These are phyloP conservation scores for Alternaria brassicicola DNA, from an alignment of 2,329 filamentous ascomycete species.

Conservation along the genomic window DNA sequence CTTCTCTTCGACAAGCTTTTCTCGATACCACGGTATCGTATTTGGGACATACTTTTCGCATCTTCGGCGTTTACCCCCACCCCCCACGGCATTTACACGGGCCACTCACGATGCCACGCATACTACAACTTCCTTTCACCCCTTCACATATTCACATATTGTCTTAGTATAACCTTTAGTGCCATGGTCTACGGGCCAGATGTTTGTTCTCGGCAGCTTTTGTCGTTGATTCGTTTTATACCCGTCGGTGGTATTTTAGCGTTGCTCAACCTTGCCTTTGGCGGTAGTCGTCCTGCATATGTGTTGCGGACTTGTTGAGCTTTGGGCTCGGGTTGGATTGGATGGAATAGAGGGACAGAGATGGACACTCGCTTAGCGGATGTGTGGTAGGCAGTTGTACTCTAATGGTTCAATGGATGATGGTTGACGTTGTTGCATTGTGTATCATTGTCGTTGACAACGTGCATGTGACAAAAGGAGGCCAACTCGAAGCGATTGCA, in stretches of 20 bases:
- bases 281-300: background rate
- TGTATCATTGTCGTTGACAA: background rate
- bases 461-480: too few relatives aligned
- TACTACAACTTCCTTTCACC: constrained; percentile 18
- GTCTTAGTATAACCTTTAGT: constrained; percentile 13
- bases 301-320: background rate
- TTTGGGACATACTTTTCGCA: constrained; percentile 13
- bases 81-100: constrained; percentile 19
- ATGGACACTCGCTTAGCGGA: constrained; percentile 15
- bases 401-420: constrained; percentile 39
- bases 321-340: constrained; percentile 20
- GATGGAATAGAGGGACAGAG: background rate
- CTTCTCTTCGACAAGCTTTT: constrained; percentile 5
- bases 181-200: background rate
- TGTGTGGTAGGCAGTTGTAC: constrained; percentile 27
- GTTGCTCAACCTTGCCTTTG: background rate
- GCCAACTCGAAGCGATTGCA: too few relatives aligned
- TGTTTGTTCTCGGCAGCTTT: background rate
- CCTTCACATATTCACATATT: constrained; percentile 17
- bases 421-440: constrained; percentile 11
- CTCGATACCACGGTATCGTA: constrained; percentile 4
- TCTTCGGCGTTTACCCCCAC: constrained; percentile 17
- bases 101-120: constrained; percentile 29
- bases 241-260: constrained; percentile 3
- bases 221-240: constrained; percentile 8